Evolutionary conservation across 768 basidiomycete species (phyloP).

Genomic region (Cystobasidiopsis lactophilus): DNA sequence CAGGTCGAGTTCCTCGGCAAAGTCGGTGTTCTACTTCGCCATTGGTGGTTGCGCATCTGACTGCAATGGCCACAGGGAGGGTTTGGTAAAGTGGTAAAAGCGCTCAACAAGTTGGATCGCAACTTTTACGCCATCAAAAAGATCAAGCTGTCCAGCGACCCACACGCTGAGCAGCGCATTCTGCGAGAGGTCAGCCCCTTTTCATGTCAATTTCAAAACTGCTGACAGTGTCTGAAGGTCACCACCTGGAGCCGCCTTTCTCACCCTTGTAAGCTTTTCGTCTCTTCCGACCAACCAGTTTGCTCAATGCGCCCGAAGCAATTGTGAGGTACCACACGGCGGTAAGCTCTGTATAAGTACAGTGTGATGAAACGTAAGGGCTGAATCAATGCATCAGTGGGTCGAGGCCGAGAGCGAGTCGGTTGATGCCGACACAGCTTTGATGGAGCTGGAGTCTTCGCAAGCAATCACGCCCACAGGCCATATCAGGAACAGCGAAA

Average conservation of each 20-base stretch:
- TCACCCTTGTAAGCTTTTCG: too few relatives aligned
- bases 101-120: conserved; percentile 18
- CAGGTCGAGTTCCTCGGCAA: conserved; percentile 18
- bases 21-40: background rate
- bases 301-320: too few relatives aligned
- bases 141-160: conserved; percentile 17
- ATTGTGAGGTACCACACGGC: conserved; percentile 16
- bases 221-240: too few relatives aligned
- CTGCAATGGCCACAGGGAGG: conserved; percentile 10
- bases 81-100: conserved; percentile 21
- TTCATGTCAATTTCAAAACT: too few relatives aligned
- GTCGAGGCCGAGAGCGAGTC: conserved; percentile 14
- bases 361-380: too few relatives aligned
- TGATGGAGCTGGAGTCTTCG: conserved; percentile 2
- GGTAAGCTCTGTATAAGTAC: too few relatives aligned
- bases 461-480: background rate
- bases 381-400: too few relatives aligned
- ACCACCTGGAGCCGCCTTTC: conserved; percentile 14
- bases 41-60: background rate
- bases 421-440: conserved; percentile 4
- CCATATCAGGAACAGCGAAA: background rate
- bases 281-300: too few relatives aligned
- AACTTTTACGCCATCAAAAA: conserved; percentile 19
- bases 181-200: too few relatives aligned
- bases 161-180: conserved; percentile 15